Conservation (phyloP, 345 rosid genomes). For the Acer saccharum region DNA sequence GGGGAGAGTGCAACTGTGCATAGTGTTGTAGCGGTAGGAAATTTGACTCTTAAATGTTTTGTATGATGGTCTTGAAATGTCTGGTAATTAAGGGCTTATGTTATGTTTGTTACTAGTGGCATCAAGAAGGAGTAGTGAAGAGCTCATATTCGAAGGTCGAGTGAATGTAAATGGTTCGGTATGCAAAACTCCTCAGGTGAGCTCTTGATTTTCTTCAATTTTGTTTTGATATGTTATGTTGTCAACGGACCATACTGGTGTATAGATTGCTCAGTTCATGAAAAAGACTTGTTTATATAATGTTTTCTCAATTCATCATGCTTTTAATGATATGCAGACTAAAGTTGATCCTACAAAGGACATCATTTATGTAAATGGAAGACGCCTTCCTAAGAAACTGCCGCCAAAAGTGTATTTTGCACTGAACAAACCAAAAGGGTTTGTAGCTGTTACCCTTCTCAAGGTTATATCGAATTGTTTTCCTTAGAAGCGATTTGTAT, state of each 20-base stretch:
- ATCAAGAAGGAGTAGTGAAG: slow-evolving; percentile 84
- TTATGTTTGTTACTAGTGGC: slow-evolving; percentile 54
- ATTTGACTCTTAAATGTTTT: background rate
- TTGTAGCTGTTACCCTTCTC: slow-evolving; percentile 26
- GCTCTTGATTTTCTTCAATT: slow-evolving; percentile 4
- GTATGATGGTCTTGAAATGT: background rate
- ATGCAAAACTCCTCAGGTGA: slow-evolving; percentile 83
- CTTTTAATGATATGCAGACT: slow-evolving; percentile 51
- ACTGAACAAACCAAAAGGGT: slow-evolving; percentile 99
- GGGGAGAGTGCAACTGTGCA: too few relatives aligned
- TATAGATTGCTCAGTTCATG: background rate
- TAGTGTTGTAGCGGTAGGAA: too few relatives aligned
- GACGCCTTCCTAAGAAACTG: slow-evolving; percentile 79
- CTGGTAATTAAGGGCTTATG: background rate
- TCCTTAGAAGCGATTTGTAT: background rate
- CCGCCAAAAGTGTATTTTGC: slow-evolving; percentile 93
- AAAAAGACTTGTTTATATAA: background rate
- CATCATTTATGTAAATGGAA: slow-evolving; percentile 83
- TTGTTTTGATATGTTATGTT: background rate
- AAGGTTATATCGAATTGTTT: slow-evolving; percentile 7
- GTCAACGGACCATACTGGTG: background rate
- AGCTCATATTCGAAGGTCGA: slow-evolving; percentile 80
- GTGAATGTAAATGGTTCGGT: slow-evolving; percentile 87
- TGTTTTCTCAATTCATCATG: background rate
- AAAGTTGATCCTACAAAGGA: slow-evolving; percentile 85